Evolutionary conservation across 208 protist genomes (phyloP).

Genomic region (Crithidia expoeki): DNA sequence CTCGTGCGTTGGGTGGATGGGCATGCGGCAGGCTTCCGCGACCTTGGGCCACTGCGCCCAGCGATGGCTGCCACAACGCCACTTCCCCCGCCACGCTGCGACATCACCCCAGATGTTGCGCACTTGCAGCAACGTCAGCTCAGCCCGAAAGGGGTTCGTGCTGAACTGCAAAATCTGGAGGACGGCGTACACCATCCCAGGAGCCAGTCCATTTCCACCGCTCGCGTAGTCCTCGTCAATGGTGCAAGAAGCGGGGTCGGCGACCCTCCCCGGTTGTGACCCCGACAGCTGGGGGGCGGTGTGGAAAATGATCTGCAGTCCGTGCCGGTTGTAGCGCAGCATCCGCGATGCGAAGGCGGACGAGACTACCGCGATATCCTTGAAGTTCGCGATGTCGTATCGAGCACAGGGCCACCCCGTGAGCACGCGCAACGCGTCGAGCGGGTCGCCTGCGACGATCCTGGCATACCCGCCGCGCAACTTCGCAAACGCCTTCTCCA

Average conservation of each 20-base stretch:
- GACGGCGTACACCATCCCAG: constrained; percentile 27
- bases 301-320: constrained; percentile 33
- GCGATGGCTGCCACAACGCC: constrained; percentile 30
- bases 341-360: constrained; percentile 29
- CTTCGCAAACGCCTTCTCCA: constrained; percentile 88
- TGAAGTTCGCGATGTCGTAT: constrained; percentile 42
- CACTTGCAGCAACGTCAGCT: constrained; percentile 30
- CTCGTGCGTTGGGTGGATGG: background rate
- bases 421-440: constrained; percentile 61
- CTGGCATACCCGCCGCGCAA: constrained; percentile 61
- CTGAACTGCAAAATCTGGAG: constrained; percentile 27
- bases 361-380: constrained; percentile 23
- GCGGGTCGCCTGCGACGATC: constrained; percentile 65
- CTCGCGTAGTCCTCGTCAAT: background rate
- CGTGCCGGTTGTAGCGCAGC: constrained; percentile 23
- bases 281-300: constrained; percentile 18
- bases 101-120: constrained; percentile 31
- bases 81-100: constrained; percentile 26
- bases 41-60: constrained; percentile 23
- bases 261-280: background rate
- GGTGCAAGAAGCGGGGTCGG: too few species aligned
- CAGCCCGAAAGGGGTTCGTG: constrained; percentile 9
- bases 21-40: constrained; percentile 27
- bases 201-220: background rate
- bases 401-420: constrained; percentile 48